These are phyloP conservation scores for Fusarium verrucosum DNA, from an alignment of 2,329 filamentous ascomycete genomes.

Conservation along the genomic window DNA sequence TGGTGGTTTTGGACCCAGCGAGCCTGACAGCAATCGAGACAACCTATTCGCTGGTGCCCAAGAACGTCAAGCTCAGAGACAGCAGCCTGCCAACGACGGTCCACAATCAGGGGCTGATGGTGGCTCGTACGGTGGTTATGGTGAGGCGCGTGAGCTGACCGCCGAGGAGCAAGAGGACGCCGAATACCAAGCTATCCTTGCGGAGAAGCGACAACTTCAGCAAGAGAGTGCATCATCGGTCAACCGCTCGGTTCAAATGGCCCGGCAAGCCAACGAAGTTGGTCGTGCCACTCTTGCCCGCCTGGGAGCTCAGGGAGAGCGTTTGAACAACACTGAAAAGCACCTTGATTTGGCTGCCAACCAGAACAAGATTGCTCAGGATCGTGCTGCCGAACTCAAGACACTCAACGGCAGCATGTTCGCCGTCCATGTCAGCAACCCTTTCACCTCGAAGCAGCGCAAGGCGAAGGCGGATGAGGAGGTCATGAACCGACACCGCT, in stretches of 20 bases:
- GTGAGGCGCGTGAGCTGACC: slow-evolving; percentile 80
- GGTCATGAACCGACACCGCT: slow-evolving; percentile 73
- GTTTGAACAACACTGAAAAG: slow-evolving; percentile 82
- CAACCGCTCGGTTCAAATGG: slow-evolving; percentile 53
- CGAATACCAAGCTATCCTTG: slow-evolving; percentile 71
- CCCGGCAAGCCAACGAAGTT: slow-evolving; percentile 59
- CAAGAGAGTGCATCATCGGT: slow-evolving; percentile 69
- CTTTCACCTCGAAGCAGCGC: slow-evolving; percentile 76
- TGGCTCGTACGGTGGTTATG: slow-evolving; percentile 61
- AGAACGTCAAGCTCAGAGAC: slow-evolving; percentile 57
- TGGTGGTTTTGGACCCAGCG: slow-evolving; percentile 64
- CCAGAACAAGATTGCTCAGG: slow-evolving; percentile 79
- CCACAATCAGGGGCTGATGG: slow-evolving; percentile 41
- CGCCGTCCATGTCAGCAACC: slow-evolving; percentile 79
- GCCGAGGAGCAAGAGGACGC: slow-evolving; percentile 80
- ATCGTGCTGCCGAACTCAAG: slow-evolving; percentile 84
- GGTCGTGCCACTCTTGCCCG: slow-evolving; percentile 76
- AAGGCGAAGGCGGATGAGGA: slow-evolving; percentile 72
- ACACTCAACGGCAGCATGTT: slow-evolving; percentile 92
- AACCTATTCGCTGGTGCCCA: slow-evolving; percentile 69
- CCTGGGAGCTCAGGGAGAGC: slow-evolving; percentile 81
- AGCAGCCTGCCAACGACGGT: slow-evolving; percentile 35
- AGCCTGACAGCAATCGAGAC: slow-evolving; percentile 65
- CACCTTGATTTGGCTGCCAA: slow-evolving; percentile 83
- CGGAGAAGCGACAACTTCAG: slow-evolving; percentile 72